phyloP scores from a whole-genome alignment of 805 yeast species.

The Komagataella pseudopastoris region DNA sequence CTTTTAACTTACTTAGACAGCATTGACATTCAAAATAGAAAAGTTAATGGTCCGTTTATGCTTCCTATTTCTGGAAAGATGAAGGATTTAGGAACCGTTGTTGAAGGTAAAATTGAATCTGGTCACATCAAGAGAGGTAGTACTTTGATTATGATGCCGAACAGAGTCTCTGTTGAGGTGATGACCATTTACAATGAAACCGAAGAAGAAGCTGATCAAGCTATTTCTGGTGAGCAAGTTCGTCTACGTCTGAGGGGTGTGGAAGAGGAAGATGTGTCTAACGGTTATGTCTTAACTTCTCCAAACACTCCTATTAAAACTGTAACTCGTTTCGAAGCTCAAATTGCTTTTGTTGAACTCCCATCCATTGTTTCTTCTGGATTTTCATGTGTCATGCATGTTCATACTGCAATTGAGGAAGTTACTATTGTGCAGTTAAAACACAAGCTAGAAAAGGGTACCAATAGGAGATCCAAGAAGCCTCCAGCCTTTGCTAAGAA shows the following conservation, averaged over 20 bases:
- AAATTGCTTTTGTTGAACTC: conserved; percentile 92
- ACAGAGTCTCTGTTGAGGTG: conserved; percentile 72
- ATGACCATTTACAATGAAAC: conserved; percentile 85
- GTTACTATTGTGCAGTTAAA: conserved; percentile 68
- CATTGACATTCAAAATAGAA: conserved; percentile 74
- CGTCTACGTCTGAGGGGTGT: conserved; percentile 86
- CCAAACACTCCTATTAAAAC: conserved; percentile 81
- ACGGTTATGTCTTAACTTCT: conserved; percentile 87
- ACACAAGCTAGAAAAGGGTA: conserved; percentile 92
- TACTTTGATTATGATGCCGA: conserved; percentile 82
- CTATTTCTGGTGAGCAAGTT: conserved; percentile 95
- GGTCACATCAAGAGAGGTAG: conserved; percentile 82
- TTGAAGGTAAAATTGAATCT: conserved; percentile 96
- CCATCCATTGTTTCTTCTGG: conserved; percentile 92
- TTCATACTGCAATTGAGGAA: conserved; percentile 97
- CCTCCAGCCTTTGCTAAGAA: conserved; percentile 97
- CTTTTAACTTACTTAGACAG: conserved; percentile 79
- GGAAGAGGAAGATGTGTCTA: conserved; percentile 90
- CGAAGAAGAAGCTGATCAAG: conserved; percentile 84
- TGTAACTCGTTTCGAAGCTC: conserved; percentile 86
- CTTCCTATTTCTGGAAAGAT: conserved; percentile 88
- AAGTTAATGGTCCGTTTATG: conserved; percentile 92
- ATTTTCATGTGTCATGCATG: conserved; percentile 96
- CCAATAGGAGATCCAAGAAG: conserved; percentile 90
- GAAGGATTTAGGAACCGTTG: conserved; percentile 94